Base-by-base conservation (phyloP, 139 green algal species). In the Haematococcus sp. region DNA sequence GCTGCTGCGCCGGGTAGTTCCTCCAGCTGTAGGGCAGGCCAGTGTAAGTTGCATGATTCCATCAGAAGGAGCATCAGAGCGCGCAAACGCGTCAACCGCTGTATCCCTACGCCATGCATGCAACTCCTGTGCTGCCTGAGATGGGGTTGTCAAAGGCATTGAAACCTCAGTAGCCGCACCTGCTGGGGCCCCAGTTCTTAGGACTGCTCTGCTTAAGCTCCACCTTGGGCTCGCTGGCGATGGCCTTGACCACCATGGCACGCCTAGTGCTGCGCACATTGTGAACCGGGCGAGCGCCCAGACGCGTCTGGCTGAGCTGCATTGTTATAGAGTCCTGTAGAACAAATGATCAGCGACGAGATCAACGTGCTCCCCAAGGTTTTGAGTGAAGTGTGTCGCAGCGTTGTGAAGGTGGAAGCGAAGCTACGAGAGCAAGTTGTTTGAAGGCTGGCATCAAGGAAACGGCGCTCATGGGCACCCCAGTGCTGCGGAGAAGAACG, bases 1-100 rank as follows among this genome's bases (percentile, higher is more conserved):
- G 76, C 73, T 90, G 85, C 58, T 83, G 63, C 15, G 71, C 86
- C 1, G 80, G 75, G 40, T 69, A 70, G 15, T 84, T 59, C 16
- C 84, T 67, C 88, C 88, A 94, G 71, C 70, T 68, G 35, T 33
- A 33, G 32, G 54, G 2, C n/a, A 34, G 40, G 7, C 40, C 7
- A 11, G 11, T 49, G 40, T 11, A 49, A 11, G 40, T 49, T 49
- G 7, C 40, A 49, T 27, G n/a, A 19, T 28, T 27, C 23, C 7
- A 69, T 27, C 61, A 52, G 61, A 27, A 25, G 22, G 64, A 15
- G n/a, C 3, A 58, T 22, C 64, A 58, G 23, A 9, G 54, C n/a
- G 40, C 7, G 7, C 7, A 11, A 49, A 11, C 7, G 40, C 40
- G 7, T 7, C 40, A 49, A 11, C 40, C 40, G 11, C 40, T 11